These are phyloP conservation scores for Eucalyptus marginata DNA, from an alignment of 345 rosid genomes.

Conservation along the genomic window DNA sequence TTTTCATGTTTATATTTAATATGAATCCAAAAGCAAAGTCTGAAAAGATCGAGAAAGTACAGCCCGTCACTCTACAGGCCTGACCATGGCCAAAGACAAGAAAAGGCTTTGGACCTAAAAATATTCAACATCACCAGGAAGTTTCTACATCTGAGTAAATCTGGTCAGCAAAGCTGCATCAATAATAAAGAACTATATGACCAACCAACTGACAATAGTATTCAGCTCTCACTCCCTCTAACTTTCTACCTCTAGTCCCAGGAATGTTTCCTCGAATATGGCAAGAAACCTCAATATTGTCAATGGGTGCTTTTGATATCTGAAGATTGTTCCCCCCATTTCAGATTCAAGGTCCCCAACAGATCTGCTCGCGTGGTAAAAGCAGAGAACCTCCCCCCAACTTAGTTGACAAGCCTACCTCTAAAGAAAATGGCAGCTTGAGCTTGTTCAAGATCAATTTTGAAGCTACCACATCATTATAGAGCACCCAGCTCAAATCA, in stretches of 20 bases:
- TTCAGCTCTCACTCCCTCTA: background rate
- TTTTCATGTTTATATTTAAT: background rate
- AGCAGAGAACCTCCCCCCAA: background rate
- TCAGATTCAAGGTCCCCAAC: background rate
- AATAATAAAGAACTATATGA: background rate
- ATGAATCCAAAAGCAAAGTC: background rate
- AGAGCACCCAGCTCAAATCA: background rate
- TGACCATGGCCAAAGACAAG: background rate
- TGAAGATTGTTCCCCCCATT: background rate
- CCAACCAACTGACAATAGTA: background rate
- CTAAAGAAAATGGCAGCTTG: background rate
- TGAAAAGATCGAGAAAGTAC: background rate
- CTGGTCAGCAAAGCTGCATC: background rate
- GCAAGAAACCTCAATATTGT: background rate
- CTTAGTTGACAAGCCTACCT: rapidly evolving
- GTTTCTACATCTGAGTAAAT: background rate
- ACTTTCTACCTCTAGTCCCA: background rate
- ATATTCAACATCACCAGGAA: background rate
- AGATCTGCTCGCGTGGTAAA: background rate
- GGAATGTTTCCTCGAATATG: background rate
- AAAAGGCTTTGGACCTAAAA: background rate
- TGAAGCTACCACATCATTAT: background rate
- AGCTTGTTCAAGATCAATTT: background rate
- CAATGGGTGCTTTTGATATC: background rate
- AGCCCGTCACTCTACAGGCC: background rate